phyloP scores from a whole-genome alignment of 768 basidiomycete genomes.

The Grammothele lineata region DNA sequence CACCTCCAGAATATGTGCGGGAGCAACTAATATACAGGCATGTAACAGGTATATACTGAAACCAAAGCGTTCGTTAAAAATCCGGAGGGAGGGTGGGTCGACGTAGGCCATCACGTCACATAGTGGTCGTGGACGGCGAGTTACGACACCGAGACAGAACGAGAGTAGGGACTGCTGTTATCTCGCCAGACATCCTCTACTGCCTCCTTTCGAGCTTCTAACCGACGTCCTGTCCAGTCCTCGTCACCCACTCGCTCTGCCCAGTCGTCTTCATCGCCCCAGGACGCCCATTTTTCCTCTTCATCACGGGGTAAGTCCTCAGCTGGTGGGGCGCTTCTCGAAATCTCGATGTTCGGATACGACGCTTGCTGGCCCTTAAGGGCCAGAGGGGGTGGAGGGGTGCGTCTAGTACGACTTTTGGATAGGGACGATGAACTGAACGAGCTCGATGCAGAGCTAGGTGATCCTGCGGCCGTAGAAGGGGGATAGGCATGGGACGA shows the following conservation, averaged over 20 bases:
- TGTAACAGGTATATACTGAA: too few relatives aligned
- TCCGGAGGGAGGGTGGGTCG: too few relatives aligned
- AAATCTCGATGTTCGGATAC: conserved; percentile 5
- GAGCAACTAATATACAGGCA: neutral
- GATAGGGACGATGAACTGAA: conserved; percentile 25
- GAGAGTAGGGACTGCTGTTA: conserved; percentile 8
- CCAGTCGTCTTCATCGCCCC: conserved; percentile 49
- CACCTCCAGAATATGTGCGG: too few relatives aligned
- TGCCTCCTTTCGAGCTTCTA: conserved; percentile 34
- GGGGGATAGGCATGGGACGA: conserved; percentile 62
- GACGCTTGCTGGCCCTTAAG: conserved; percentile 16
- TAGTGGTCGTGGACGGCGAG: too few relatives aligned
- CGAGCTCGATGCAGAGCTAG: conserved; percentile 30
- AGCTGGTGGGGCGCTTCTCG: conserved; percentile 2
- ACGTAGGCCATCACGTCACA: too few relatives aligned
- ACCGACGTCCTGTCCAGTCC: conserved; percentile 40
- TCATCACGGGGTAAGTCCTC: conserved; percentile 11
- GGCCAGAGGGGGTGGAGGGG: conserved; percentile 21
- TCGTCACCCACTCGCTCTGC: conserved; percentile 43
- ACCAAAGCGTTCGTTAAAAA: too few relatives aligned
- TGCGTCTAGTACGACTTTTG: conserved; percentile 18
- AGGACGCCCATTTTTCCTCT: conserved; percentile 40
- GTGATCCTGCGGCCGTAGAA: conserved; percentile 34
- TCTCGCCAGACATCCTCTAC: conserved; percentile 28
- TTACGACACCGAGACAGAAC: conserved; percentile 1